phyloP scores from a whole-genome alignment of 2,329 filamentous ascomycete genomes.

The Ciborinia camelliae region DNA sequence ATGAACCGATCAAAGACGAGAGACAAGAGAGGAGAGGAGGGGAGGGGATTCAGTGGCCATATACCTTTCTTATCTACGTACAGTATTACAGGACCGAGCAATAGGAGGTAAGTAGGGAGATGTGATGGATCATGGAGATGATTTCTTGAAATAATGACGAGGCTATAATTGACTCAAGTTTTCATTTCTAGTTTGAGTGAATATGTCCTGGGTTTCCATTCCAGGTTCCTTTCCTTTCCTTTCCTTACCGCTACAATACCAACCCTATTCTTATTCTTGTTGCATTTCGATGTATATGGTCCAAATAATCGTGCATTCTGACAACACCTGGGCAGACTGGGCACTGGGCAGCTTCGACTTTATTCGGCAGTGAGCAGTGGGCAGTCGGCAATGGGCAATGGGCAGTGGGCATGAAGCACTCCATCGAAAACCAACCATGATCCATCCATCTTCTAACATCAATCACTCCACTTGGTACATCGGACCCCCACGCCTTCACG shows the following conservation, averaged over 20 bases:
- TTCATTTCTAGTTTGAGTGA: neutral
- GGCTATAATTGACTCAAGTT: neutral
- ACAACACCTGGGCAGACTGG: no score
- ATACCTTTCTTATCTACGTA: neutral
- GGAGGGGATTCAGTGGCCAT: neutral
- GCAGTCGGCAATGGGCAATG: no score
- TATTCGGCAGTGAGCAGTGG: no score
- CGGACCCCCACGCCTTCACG: no score
- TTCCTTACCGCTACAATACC: no score
- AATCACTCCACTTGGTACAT: conserved; percentile 3
- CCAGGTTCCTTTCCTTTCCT: no score
- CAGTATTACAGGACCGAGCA: no score
- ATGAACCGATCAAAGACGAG: neutral
- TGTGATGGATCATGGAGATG: conserved; percentile 1
- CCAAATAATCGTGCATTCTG: neutral
- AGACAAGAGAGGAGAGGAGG: no score
- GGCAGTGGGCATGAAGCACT: no score
- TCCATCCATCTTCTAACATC: neutral
- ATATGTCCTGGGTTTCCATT: neutral
- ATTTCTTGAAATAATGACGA: neutral
- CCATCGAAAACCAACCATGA: neutral
- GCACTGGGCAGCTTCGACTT: neutral
- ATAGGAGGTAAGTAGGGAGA: no score
- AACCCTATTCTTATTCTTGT: no score
- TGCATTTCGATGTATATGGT: conserved; percentile 7